A percentile compares a stretch with the other conserved stretches of the same genome.
phyloP scores from a whole-genome alignment of 305 asterid species.

The Solanum hybrid region DNA sequence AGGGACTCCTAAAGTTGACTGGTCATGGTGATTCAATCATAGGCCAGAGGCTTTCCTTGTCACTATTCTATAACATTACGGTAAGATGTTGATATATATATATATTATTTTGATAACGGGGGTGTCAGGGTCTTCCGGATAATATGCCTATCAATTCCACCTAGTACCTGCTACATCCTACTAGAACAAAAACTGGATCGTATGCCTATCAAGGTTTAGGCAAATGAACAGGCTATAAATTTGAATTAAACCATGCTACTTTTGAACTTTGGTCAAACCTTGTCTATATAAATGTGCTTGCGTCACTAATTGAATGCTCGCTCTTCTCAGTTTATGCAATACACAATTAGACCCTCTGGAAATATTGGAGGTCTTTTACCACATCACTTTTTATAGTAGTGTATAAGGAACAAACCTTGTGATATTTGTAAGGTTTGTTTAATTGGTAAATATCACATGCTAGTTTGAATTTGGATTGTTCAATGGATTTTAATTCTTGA shows the following conservation, averaged over 20 bases:
- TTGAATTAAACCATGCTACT: not conserved
- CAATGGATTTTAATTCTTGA: not conserved
- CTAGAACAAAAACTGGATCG: not conserved
- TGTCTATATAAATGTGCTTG: not conserved
- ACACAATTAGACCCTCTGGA: not conserved
- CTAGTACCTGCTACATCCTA: not conserved
- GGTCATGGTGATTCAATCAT: constrained; percentile 91
- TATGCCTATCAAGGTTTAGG: not conserved
- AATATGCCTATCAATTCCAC: not conserved
- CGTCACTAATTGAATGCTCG: not conserved
- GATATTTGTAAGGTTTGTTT: not conserved
- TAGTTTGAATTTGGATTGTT: not conserved
- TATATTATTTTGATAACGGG: not conserved
- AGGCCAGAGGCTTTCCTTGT: constrained; percentile 85
- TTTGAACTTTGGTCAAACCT: not conserved
- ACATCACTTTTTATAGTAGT: not conserved
- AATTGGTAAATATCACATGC: not conserved
- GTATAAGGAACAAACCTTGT: not conserved
- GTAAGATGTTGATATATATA: constrained; percentile 39
- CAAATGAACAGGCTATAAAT: not conserved
- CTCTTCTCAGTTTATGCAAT: not conserved
- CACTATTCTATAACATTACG: constrained; percentile 80
- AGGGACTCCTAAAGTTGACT: constrained; percentile 69
- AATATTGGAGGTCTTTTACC: not conserved
- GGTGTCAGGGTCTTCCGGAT: not conserved